Evolutionary conservation across 2,329 filamentous ascomycete genomes (phyloP), one percentile per base, ranked within the genome.

Genomic region (Fusarium liriodendri): DNA sequence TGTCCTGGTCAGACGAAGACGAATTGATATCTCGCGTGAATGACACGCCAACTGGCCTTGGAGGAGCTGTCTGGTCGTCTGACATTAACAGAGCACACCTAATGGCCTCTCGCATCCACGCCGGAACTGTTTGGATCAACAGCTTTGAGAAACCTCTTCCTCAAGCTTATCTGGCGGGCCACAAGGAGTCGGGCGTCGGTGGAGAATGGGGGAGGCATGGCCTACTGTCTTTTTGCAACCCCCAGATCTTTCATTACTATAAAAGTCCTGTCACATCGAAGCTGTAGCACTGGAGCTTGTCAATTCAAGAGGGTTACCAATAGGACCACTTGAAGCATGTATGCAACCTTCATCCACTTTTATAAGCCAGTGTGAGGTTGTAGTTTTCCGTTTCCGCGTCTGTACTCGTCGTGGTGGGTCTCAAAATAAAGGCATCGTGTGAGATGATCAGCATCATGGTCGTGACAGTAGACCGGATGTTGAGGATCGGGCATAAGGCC

Each of bases 111-210:
- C 37, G 37, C 37, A 40, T 40, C 37, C 37, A 40, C 18, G 37
- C 37, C 37, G 37, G 37, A 18, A 40, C 37, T n/a, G 18, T 40
- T 20, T 40, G 37, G 86, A 87, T 92, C 76, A 92, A 92, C 78
- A 83, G 54, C 68, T 82, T 89, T 71, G 89, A 90, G 79, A 70
- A 59, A 4, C 70, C 76, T 1, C 55, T 70, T 1, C 79, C 79
- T 7, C 50, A 73, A 3, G 80, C 71, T 6, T 81, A 83, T 3
- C 85, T 84, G 61, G 83, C 83, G 4, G 85, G 84, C 5, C 81
- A 84, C 67, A 86, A 86, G 77, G 73, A 81, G 55, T 85, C 83
- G 60, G 84, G 85, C 0, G 75, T 85, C 22, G 85, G 85, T 0
- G 75, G 76, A 37, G 84, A 86, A 66, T 83, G 81, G 78, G 84